These are phyloP conservation scores for Thalassiosira mediterranea DNA, from an alignment of 352 stramenopile species.

Conservation along the genomic window DNA sequence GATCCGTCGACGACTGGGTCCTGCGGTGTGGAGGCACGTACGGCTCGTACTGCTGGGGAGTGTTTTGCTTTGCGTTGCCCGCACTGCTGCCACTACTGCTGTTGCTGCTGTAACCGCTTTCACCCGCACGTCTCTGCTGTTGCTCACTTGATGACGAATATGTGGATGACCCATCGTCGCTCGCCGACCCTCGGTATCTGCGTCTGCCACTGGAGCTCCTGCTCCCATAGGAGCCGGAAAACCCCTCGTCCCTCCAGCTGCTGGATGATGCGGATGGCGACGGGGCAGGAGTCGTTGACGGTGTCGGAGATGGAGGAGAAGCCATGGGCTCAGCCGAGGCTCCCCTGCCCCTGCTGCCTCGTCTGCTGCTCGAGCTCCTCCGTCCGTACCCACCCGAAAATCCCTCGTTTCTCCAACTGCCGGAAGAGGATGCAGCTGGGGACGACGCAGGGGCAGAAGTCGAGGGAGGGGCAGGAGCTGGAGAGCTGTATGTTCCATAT, in stretches of 20 bases:
- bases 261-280: conserved; percentile 7
- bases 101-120: conserved; percentile 2
- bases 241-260: conserved; percentile 14
- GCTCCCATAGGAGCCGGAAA: conserved; percentile 12
- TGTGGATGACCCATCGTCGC: not conserved
- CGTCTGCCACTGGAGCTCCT: conserved; percentile 6
- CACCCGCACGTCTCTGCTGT: conserved; percentile 13
- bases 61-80: not conserved
- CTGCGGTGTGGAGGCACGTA: conserved; percentile 71
- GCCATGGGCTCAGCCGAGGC: conserved; percentile 9
- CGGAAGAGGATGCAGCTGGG: conserved; percentile 5
- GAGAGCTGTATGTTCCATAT: conserved; percentile 6
- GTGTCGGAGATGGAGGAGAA: not conserved
- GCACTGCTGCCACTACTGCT: conserved; percentile 8
- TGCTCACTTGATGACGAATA: conserved; percentile 14
- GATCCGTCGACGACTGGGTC: conserved; percentile 47
- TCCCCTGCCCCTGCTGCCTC: conserved; percentile 4
- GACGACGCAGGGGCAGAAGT: conserved; percentile 29
- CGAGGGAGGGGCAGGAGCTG: conserved; percentile 16
- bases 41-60: conserved; percentile 21
- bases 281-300: not conserved
- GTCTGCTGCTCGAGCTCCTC: conserved; percentile 47
- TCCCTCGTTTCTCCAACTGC: conserved; percentile 49
- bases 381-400: conserved; percentile 34
- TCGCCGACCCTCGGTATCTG: not conserved